Evolutionary conservation across 495 filamentous ascomycete genomes (phyloP), one percentile per base, ranked within the genome.

Genomic region (Lindgomyces ingoldianus): DNA sequence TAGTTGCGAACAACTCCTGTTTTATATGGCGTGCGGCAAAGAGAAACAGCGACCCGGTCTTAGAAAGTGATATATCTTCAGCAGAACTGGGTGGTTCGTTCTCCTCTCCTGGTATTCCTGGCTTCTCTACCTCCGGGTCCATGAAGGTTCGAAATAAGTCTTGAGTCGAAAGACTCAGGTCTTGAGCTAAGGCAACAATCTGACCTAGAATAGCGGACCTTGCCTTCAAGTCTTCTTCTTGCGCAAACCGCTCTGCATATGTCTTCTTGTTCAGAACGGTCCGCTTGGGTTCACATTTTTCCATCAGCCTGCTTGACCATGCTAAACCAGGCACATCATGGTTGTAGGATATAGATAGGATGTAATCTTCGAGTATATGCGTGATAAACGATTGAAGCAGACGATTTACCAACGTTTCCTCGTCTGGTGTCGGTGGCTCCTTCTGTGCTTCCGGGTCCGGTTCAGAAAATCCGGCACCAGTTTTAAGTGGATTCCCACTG

Each of bases 341-440:
- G 79, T 82, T 58, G 2, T 68, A 58, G 2, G 74, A 72, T 16
- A 84, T 75, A 29, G 76, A 81, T 61, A 84, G 72, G 19, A 92
- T 78, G 66, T 93, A 98, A 6, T 86, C 84, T 72, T 96, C 94
- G 18, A 96, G 72, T 16, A 96, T 75, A 72, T 94, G 92, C 0
- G 93, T 87, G 24, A 94, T 76, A 68, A 96, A 96, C 48, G 91
- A 90, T 67, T 96, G 90, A 57, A 97, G 75, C 27, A 96, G 81
- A 57, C 83, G 88, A 41, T 76, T 76, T 69, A 89, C 85, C 57
- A 95, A 76, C 11, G 78, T 76, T 0, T 75, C 74, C 30, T 82
- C 81, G 57, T 91, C 87, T 44, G 81, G 77, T 18, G 75, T 71
- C 21, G 76, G 73, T 8, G 79, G 76, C 22, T 79, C 74, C 33